These are phyloP conservation scores for Globisporangium iwayamae DNA, from an alignment of 352 stramenopile genomes.

Conservation along the genomic window DNA sequence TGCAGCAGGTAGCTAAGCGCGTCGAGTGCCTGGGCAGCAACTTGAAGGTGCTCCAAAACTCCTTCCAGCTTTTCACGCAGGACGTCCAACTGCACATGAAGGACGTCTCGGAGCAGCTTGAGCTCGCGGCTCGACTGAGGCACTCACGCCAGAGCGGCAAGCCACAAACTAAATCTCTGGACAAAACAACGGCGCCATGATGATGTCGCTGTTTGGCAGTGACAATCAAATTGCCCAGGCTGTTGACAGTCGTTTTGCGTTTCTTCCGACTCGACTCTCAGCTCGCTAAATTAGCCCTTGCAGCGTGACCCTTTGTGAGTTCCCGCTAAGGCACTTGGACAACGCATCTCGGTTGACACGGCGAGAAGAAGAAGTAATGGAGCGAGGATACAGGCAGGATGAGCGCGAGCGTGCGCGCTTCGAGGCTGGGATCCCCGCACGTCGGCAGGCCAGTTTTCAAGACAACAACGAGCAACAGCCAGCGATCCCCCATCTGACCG, in stretches of 20 bases:
- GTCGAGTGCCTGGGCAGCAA: constrained; percentile 35
- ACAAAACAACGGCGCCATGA: not conserved
- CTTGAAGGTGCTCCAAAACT: constrained; percentile 44
- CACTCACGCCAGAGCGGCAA: not conserved
- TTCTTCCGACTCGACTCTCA: not conserved
- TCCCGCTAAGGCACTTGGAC: not conserved
- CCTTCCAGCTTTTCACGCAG: constrained; percentile 53
- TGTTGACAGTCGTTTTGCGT: constrained; percentile 2
- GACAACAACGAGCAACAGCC: constrained; percentile 19
- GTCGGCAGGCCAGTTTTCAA: constrained; percentile 1
- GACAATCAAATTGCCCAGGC: too few relatives aligned
- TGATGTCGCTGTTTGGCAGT: not conserved
- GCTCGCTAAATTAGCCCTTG: not conserved
- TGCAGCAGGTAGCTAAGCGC: constrained; percentile 26
- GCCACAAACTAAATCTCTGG: not conserved
- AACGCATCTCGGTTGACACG: not conserved
- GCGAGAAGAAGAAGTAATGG: constrained; percentile 22
- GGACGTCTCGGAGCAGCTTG: constrained; percentile 43
- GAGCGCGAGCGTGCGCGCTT: constrained; percentile 37
- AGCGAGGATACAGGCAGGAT: constrained; percentile 38
- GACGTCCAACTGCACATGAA: constrained; percentile 55
- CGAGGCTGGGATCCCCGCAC: constrained; percentile 16
- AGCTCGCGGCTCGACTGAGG: constrained; percentile 15
- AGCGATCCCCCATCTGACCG: constrained; percentile 44
- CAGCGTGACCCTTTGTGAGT: not conserved